These are phyloP conservation scores for Botrytis tulipae DNA, from an alignment of 2,329 filamentous ascomycete species.

Conservation along the genomic window DNA sequence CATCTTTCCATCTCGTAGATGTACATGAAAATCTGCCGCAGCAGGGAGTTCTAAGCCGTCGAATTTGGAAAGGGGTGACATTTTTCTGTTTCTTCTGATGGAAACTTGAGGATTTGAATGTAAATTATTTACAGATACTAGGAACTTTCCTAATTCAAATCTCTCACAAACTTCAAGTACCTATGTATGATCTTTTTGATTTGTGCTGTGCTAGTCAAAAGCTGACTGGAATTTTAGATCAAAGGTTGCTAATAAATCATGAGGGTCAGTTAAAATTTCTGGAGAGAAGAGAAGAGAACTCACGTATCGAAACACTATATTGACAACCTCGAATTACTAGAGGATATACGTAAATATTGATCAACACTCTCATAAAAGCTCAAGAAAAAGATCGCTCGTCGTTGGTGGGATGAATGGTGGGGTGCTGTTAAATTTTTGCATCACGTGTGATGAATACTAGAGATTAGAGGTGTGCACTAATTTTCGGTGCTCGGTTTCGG, in stretches of 20 bases:
- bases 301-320: background rate
- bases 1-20: conserved; percentile 45
- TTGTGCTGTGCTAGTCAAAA: background rate
- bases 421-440: conserved; percentile 1
- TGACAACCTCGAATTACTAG: background rate
- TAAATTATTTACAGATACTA: background rate
- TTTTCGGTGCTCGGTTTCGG: background rate
- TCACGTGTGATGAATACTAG: background rate
- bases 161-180: background rate
- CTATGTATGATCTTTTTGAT: background rate
- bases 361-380: background rate
- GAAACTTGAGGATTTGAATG: background rate
- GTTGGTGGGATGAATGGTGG: conserved; percentile 15
- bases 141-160: background rate
- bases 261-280: background rate
- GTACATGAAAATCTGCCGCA: conserved; percentile 55
- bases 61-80: conserved; percentile 13
- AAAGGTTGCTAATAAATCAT: background rate
- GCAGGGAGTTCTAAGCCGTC: conserved; percentile 53
- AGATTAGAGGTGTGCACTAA: background rate
- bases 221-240: background rate
- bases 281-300: background rate
- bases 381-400: background rate
- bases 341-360: background rate
- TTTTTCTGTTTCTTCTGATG: background rate